Percentiles rank a stretch among this genome's conserved stretches.
These are phyloP conservation scores for Rosa multiflora DNA, from an alignment of 306 rosid species.

Conservation along the genomic window DNA sequence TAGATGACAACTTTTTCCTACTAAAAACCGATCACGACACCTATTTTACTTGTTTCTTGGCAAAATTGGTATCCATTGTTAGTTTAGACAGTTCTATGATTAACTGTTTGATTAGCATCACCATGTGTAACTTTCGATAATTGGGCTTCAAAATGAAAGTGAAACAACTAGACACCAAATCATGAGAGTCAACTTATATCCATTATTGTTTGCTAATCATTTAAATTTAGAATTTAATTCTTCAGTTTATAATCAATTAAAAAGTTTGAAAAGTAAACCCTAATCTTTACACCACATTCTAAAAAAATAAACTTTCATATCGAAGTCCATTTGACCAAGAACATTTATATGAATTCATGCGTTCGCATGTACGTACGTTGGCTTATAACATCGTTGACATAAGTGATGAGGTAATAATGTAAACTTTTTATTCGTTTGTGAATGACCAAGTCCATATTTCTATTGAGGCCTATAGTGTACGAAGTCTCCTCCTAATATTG, in stretches of 20 bases:
- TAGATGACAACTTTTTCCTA: no score
- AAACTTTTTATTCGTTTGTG: background rate
- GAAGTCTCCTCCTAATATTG: background rate
- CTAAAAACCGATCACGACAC: no score
- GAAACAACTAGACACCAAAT: no score
- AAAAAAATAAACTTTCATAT: background rate
- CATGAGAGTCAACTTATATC: no score
- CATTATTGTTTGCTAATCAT: background rate
- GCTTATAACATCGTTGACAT: conserved; percentile 2
- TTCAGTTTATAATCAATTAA: no score
- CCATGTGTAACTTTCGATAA: no score
- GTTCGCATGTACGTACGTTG: background rate
- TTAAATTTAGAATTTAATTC: background rate
- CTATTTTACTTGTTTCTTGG: no score
- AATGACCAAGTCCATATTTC: background rate
- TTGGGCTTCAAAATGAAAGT: no score
- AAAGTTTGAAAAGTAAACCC: background rate
- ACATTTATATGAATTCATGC: background rate
- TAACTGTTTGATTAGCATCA: no score
- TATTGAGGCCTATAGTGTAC: background rate
- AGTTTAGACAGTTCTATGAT: no score
- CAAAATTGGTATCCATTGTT: no score
- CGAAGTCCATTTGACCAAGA: background rate
- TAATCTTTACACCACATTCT: background rate
- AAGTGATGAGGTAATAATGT: background rate